A percentile compares a stretch with the other conserved stretches of the same genome.
phyloP scores from a whole-genome alignment of 139 green algal genomes.

The Ettlia oleoabundans region DNA sequence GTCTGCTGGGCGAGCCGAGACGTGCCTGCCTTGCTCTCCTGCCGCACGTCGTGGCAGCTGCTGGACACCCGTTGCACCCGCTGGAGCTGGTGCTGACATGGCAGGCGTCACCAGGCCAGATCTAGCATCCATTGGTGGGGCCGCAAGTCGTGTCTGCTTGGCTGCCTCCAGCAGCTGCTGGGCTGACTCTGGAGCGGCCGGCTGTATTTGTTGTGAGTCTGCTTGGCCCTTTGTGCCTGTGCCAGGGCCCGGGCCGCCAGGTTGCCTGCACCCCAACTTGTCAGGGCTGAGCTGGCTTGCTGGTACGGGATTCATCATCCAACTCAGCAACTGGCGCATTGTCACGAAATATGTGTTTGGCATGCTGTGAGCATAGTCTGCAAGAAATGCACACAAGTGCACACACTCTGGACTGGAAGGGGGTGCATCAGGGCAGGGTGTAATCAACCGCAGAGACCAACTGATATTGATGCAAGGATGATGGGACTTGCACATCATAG shows the following conservation, averaged over 20 bases:
- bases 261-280: background rate
- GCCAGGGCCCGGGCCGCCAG: background rate
- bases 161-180: background rate
- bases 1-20: no score
- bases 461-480: background rate
- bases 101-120: background rate
- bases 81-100: background rate
- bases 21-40: no score
- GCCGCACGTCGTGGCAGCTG: no score
- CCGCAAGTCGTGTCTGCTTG: no score
- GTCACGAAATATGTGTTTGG: constrained; percentile 4
- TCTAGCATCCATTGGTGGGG: background rate
- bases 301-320: background rate
- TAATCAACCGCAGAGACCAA: no score
- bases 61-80: background rate
- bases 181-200: background rate
- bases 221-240: background rate
- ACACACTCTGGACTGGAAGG: no score
- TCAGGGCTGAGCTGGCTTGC: constrained; percentile 3
- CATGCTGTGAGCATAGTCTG: constrained; percentile 2
- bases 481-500: background rate
- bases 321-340: background rate
- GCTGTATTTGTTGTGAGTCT: background rate
- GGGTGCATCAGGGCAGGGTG: no score
- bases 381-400: background rate